Evolutionary conservation across 331 rosid species (phyloP), one percentile per base, ranked within the genome.

Genomic region (Rosa hybrid): DNA sequence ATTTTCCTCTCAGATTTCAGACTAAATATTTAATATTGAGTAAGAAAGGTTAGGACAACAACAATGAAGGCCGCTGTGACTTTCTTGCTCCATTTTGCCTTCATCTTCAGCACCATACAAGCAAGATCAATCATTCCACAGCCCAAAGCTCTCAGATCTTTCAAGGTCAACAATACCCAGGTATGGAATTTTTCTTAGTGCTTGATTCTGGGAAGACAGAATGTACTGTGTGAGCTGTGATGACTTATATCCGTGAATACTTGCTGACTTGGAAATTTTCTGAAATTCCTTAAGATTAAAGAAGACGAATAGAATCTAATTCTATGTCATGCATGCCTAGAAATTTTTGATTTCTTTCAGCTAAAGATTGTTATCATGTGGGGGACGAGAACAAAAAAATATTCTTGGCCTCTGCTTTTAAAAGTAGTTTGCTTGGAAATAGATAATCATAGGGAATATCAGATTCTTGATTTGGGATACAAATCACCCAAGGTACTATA

Each of bases 71-170:
- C 67, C 34, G 53, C 70, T 41, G 49, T 78, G 5, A 70, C 80
- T n/a, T 11, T 85, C 68, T 49, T 91, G 59, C 84, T 90, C 68
- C 56, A 64, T 50, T 23, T 87, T 2, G 64, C 67, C 80, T 27
- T 86, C 82, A 7, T 87, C 72, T 25, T 78, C 78, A 45, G 80
- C 81, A 83, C 82, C 82, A 82, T 91, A 25, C 78, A 75, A 57
- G 84, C 90, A 74, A 62, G 70, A 0, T 84, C 88, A 10, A 17
- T 80, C 71, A 8, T 50, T 57, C 82, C 84, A 20, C 88, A 63
- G 6, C 97, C 92, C 34, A 90, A 87, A n/a, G 70, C 92, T 38
- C 87, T 83, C 59, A 49, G 46, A 51, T 90, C 91, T 71, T 86
- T 91, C 89, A 86, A 85, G 46, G 78, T 83, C 79, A 88, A 80